phyloP scores from a whole-genome alignment of 129 eudicot species.

The Flaveria robusta region DNA sequence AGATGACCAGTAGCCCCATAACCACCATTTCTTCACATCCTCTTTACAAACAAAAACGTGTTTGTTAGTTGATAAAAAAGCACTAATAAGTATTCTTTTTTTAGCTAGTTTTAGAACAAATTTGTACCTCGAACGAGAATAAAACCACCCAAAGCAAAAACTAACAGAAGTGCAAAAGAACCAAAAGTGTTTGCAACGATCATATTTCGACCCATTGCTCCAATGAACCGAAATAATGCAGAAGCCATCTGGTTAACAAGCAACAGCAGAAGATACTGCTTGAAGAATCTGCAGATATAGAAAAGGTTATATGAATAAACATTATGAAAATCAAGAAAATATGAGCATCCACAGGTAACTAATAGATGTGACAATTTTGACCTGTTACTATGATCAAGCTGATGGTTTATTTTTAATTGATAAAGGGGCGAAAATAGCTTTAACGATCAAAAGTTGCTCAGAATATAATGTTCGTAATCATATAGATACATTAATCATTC shows the following conservation, averaged over 20 bases:
- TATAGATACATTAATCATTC: no score
- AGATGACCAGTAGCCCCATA: conserved; percentile 92
- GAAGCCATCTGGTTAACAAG: conserved; percentile 55
- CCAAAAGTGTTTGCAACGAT: conserved; percentile 66
- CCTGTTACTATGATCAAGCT: no score
- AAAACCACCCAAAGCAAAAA: conserved; percentile 53
- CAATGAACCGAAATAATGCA: conserved; percentile 51
- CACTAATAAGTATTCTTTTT: background rate
- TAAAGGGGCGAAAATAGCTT: no score
- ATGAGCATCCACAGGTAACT: no score
- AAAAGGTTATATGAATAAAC: conserved; percentile 16
- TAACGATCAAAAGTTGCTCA: no score
- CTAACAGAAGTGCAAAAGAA: conserved; percentile 42
- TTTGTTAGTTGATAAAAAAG: background rate
- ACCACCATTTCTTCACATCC: conserved; percentile 76
- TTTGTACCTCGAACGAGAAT: conserved; percentile 46
- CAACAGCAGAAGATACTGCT: conserved; percentile 44
- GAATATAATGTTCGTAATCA: no score
- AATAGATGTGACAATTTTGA: no score
- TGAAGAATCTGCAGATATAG: conserved; percentile 56
- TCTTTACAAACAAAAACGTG: conserved; percentile 28
- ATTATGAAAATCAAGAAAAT: no score
- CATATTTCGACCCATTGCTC: conserved; percentile 66
- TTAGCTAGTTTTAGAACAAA: background rate
- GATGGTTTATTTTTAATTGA: no score